Base-by-base conservation (phyloP, 305 asterid species). In the Andrographis paniculata region DNA sequence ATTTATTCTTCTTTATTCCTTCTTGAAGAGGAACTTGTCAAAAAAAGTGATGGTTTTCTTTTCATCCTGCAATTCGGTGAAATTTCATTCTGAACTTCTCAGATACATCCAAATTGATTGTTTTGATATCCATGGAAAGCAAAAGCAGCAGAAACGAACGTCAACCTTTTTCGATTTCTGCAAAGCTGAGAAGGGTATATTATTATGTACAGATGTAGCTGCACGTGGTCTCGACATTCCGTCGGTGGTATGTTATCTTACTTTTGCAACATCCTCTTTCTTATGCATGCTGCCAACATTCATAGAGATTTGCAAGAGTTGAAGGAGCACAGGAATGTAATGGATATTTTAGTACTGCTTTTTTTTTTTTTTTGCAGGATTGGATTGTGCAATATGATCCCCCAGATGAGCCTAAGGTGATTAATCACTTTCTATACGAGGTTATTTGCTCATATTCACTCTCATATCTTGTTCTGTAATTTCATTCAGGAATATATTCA, bases 171-270 rank as follows among this genome's bases (percentile, higher is more conserved):
- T 75, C 20, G 83, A 80, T n/a, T 91, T 82, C 61, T 76, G 92
- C 71, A 75, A 77, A 63, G 93, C 93, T 16, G 80, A 81, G 52
- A 81, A 76, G 69, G 99, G 99, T 40, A 77, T 92, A 54, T 66
- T 87, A 57, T 72, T 92, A 56, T 87, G 99, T 62, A 92, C 99
- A 0, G 96, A 92, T 58, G 95, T 92, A 13, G 99, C 96, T 20
- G 95, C 96, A 45, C 96, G 99, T 64, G 99, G 99, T 56, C 93
- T 92, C 58, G 96, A 92, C 71, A 87, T 92, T 65, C 99, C 96
- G 51, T 63, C 82, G 53, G 96, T 92, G 96, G 96, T 92, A 84
- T 56, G 73, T 30, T 48, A 38, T 50, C 48, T 61, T 46, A 17
- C 45, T 56, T 19, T 5, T 12, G 38, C 15, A 15, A 24, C 23